A percentile compares a stretch with the other conserved stretches of the same genome.
These are phyloP conservation scores for Mycena vitilis DNA, from an alignment of 768 basidiomycete species.

Conservation along the genomic window DNA sequence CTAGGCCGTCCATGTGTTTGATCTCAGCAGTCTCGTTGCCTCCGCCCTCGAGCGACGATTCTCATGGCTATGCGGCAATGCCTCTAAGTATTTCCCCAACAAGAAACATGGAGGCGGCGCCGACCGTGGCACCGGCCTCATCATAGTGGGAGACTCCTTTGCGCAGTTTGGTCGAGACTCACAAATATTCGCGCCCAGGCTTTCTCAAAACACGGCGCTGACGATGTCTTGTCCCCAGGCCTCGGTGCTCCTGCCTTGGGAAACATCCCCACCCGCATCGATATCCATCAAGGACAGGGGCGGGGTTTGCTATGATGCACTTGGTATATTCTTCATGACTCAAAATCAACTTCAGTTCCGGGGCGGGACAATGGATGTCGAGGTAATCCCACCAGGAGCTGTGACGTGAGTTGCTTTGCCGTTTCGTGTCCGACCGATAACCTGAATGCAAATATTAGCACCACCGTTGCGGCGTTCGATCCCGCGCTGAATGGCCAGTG, in stretches of 20 bases:
- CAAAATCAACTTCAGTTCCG: no score
- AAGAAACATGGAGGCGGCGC: conserved; percentile 1
- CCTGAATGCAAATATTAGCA: no score
- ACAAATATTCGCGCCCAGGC: background rate
- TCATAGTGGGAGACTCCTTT: no score
- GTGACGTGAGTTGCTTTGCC: no score
- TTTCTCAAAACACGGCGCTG: background rate
- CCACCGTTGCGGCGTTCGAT: no score
- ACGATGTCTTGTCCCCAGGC: background rate
- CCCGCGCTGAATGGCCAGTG: no score
- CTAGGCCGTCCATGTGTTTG: background rate
- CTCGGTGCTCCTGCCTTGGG: background rate
- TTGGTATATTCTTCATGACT: no score
- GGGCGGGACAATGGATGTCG: no score
- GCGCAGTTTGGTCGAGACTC: background rate
- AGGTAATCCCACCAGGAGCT: no score
- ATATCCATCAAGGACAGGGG: background rate
- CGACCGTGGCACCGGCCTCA: background rate
- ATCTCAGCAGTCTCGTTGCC: background rate
- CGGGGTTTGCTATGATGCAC: no score
- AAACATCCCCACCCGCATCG: background rate
- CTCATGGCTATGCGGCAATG: conserved; percentile 2
- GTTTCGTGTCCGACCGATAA: no score
- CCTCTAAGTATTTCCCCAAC: background rate
- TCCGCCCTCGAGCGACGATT: conserved; percentile 13